A percentile compares a stretch with the other conserved stretches of the same genome.
Evolutionary conservation across 1,284 basidiomycete genomes (phyloP).

Genomic region (Rhodotorula mucilaginosa): DNA sequence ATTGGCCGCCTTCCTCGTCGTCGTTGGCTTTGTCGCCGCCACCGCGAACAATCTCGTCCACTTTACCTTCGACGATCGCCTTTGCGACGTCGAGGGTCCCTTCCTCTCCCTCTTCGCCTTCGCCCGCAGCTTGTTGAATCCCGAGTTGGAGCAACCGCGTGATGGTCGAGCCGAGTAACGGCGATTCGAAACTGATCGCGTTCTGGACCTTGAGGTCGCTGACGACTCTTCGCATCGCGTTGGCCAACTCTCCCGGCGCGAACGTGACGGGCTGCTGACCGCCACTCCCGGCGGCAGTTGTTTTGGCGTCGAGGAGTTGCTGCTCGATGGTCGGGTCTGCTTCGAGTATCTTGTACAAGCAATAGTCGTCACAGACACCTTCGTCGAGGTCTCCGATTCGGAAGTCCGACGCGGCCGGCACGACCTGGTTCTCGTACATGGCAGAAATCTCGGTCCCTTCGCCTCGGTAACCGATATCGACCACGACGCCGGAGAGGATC

Average conservation of each 20-base stretch:
- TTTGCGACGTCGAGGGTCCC: constrained; percentile 63
- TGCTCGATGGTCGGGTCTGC: constrained; percentile 8
- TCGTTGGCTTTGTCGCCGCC: constrained; percentile 21
- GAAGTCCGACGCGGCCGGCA: constrained; percentile 59
- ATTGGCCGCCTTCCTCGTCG: constrained; percentile 60
- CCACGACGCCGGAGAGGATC: constrained; percentile 68
- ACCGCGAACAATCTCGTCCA: constrained; percentile 55
- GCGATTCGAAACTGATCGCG: constrained; percentile 53
- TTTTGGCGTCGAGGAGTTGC: constrained; percentile 9
- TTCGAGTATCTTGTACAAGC: constrained; percentile 59
- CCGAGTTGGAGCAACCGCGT: neutral
- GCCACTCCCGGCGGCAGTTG: neutral
- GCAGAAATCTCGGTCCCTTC: constrained; percentile 73
- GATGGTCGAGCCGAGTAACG: neutral
- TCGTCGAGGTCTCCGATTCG: constrained; percentile 63
- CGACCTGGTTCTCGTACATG: constrained; percentile 72
- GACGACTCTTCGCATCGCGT: constrained; percentile 53
- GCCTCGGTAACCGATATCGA: constrained; percentile 69
- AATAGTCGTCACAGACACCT: constrained; percentile 69
- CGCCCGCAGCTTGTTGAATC: constrained; percentile 43
- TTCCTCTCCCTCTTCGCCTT: constrained; percentile 65
- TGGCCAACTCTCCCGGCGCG: constrained; percentile 19
- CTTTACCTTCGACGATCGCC: constrained; percentile 52
- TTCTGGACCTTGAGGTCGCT: constrained; percentile 55
- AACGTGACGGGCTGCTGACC: neutral